Evolutionary conservation across 306 rosid genomes (phyloP), one percentile per base, ranked within the genome.

Genomic region (Mimosa pudica): DNA sequence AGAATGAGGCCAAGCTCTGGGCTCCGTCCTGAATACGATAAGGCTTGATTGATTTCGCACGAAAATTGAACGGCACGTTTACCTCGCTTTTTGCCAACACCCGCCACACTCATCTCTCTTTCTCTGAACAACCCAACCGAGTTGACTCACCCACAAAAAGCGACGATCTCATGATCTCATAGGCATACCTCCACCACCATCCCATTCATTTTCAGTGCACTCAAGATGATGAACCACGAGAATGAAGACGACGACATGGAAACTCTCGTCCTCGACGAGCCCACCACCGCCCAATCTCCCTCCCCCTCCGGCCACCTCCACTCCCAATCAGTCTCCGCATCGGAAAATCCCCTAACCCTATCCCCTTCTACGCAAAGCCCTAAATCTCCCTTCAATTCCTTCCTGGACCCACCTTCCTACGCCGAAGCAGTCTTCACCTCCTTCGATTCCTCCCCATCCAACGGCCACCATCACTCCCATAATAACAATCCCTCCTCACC

Each of bases 391-490:
- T 82, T 84, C 86, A 82, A 80, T 64, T 84, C 93, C 14, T 87
- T 87, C 73, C 80, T 94, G 17, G 93, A 93, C 52, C 91, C 92
- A 20, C 94, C 94, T 1, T 85, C 91, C 3, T 93, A 90, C 65
- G 87, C 97, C 10, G 96, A 92, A 33, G 90, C 92, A 44, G 60
- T 86, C 38, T 94, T 89, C 89, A 88, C 88, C 64, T 89, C 97
- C 8, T 85, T 89, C 18, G 98, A 90, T 73, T 82, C 85, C 20
- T 71, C 71, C 12, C 1, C 30, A 24, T 60, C 77, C 2, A 85
- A 85, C 69, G 82, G 86, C 61, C 78, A 80, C 30, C 77, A 81
- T 44, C 8, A 24, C 30, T 24, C 30, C 30, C 30, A 24, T 24
- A 24, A 24, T 24, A 24, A 24, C 30, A 24, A 24, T 24, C 30